Base-by-base conservation (phyloP, 2,329 filamentous ascomycete species). In the Ophiostoma pallidulum region DNA sequence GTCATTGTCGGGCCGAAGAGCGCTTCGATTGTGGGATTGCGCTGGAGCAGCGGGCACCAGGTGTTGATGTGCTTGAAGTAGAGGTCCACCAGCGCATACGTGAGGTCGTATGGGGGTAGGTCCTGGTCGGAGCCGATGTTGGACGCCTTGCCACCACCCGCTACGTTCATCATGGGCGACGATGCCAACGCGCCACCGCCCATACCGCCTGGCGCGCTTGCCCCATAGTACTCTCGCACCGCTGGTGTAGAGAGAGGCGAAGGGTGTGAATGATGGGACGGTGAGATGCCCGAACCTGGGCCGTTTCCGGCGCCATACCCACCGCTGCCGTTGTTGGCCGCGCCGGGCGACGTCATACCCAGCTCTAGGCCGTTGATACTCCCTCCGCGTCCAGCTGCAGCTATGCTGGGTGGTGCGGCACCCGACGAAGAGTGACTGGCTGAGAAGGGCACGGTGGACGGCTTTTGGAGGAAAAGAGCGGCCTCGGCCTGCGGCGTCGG, bases 21-120 rank as follows among this genome's bases (percentile, higher is more conserved):
- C 0, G 81, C 80, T 56, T 94, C 86, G 8, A 95, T 65, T 0
- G 88, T 94, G 4, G 84, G 81, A 58, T 86, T 81, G 19, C 87
- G 79, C 64, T 95, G 87, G n/a, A 95, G 70, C 20, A 95, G 92
- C 0, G 90, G 89, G 60, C 88, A 94, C 83, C 84, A 89, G 0
- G 82, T 84, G 58, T 88, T 87, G 60, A 88, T 78, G 58, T 88
- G 80, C 53, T 86, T 85, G 58, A 89, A 89, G 60, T 86, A 89
- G 1, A 88, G 70, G 56, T 88, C 84, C 7, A 84, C 82, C 10
- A 89, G 65, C 2, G 80, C 74, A 57, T 87, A 88, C 0, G 88
- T 66, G 6, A 88, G 66, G 58, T 87, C 83, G 56, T 87, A 86
- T 1, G 84, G 84, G 1, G 84, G 84, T 24, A 89, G 73, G 49